Evolutionary conservation across 148 eudicot species (phyloP).

Genomic region (Rhododendron williamsianum): DNA sequence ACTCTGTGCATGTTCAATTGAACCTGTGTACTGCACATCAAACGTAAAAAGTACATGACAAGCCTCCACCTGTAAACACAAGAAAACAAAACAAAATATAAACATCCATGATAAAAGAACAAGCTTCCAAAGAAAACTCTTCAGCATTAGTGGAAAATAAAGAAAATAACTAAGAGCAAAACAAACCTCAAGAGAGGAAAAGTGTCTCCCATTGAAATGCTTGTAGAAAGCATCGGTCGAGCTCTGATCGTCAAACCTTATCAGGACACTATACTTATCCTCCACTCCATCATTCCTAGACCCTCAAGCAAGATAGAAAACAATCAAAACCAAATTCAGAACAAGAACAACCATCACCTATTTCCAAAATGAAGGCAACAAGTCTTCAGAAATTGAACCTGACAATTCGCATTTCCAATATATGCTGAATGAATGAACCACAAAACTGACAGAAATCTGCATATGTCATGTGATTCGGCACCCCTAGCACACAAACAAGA

Average conservation of each 20-base stretch:
- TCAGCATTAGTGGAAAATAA: not conserved
- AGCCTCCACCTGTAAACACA: slow-evolving; percentile 54
- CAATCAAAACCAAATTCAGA: slow-evolving; percentile 5
- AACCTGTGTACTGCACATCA: slow-evolving; percentile 88
- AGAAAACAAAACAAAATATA: not conserved
- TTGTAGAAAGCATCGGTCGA: slow-evolving; percentile 73
- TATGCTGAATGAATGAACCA: slow-evolving; percentile 80
- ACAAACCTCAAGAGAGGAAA: slow-evolving; percentile 89
- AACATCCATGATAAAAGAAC: not conserved
- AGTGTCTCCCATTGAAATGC: slow-evolving; percentile 68
- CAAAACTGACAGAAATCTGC: slow-evolving; percentile 96
- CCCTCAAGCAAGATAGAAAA: slow-evolving; percentile 3
- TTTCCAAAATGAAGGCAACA: not conserved
- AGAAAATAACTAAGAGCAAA: slow-evolving; percentile 8
- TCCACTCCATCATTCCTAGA: slow-evolving; percentile 81
- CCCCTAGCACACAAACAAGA: slow-evolving; percentile 81
- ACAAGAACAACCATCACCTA: slow-evolving; percentile 3
- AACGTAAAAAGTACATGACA: slow-evolving; percentile 67
- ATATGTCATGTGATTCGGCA: slow-evolving; percentile 98
- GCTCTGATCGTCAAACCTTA: slow-evolving; percentile 69
- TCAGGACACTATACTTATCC: slow-evolving; percentile 69
- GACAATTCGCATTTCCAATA: slow-evolving; percentile 92
- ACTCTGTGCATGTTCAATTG: slow-evolving; percentile 65
- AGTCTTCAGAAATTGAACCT: slow-evolving; percentile 40
- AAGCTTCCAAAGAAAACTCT: not conserved